Evolutionary conservation across 1,284 basidiomycete species (phyloP).

Genomic region (Jaminaea rosea): DNA sequence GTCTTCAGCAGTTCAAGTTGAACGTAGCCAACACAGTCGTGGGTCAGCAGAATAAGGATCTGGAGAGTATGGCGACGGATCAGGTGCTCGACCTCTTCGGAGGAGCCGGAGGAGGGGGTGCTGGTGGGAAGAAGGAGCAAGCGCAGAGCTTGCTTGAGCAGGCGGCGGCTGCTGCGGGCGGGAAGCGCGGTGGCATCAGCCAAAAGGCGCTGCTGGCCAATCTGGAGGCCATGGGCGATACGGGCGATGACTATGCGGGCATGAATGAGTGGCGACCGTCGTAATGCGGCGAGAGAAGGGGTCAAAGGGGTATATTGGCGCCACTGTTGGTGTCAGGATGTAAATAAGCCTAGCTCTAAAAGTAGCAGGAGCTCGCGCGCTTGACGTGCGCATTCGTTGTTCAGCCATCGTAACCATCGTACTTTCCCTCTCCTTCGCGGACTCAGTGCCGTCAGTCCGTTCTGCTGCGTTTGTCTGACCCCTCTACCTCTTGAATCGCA

Average conservation of each 20-base stretch:
- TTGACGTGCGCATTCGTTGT: too few relatives aligned
- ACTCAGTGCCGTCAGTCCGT: too few relatives aligned
- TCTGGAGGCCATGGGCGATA: constrained; percentile 42
- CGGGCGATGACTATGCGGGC: constrained; percentile 43
- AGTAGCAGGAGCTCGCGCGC: too few relatives aligned
- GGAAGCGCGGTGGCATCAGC: constrained; percentile 28
- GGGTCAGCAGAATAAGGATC: constrained; percentile 88
- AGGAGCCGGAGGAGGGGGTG: not conserved
- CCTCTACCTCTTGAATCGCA: not conserved
- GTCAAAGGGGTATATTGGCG: too few relatives aligned
- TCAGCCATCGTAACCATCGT: too few relatives aligned
- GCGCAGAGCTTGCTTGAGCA: not conserved
- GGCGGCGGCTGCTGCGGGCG: not conserved
- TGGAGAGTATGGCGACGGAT: constrained; percentile 93
- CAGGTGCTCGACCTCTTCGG: constrained; percentile 86
- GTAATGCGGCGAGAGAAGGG: not conserved
- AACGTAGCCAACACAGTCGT: constrained; percentile 96
- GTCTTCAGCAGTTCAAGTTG: constrained; percentile 89
- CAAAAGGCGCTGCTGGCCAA: constrained; percentile 49
- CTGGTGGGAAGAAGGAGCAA: not conserved
- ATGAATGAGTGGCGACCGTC: constrained; percentile 37
- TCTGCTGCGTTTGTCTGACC: not conserved
- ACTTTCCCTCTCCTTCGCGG: too few relatives aligned
- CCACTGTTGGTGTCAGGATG: too few relatives aligned
- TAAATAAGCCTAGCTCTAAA: too few relatives aligned